phyloP scores from a whole-genome alignment of 139 green algal genomes.

The Micromonas pusilla region DNA sequence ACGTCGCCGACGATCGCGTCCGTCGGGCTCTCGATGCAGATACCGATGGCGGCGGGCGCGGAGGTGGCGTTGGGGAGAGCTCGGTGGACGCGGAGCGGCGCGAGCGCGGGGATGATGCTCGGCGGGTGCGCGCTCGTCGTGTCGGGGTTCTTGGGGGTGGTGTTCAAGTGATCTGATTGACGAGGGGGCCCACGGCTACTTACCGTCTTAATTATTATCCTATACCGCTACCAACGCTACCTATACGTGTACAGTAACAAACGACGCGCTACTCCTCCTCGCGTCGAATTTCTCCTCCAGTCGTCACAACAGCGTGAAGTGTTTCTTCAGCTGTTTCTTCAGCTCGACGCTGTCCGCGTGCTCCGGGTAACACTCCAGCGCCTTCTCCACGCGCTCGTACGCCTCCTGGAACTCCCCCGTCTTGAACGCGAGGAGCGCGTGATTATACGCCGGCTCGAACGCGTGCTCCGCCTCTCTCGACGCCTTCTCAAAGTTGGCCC shows the following conservation, averaged over 20 bases:
- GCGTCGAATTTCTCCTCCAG: too few species aligned
- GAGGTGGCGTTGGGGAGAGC: constrained; percentile 34
- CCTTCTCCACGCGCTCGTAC: constrained; percentile 42
- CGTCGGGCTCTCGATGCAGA: constrained; percentile 74
- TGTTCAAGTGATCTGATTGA: background rate
- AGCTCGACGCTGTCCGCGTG: constrained; percentile 65
- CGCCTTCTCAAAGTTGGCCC: constrained; percentile 36
- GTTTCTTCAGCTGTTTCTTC: background rate
- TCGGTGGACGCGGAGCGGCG: background rate
- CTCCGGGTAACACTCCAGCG: constrained; percentile 51
- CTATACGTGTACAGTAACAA: too few species aligned
- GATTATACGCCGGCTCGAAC: constrained; percentile 70
- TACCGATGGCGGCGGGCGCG: constrained; percentile 55
- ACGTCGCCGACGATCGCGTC: constrained; percentile 78
- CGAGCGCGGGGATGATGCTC: background rate
- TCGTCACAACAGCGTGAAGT: background rate
- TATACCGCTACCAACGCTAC: too few species aligned
- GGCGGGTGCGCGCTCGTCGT: background rate
- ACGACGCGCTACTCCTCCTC: too few species aligned
- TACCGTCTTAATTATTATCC: too few species aligned
- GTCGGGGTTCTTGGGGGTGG: background rate
- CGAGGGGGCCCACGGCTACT: too few species aligned
- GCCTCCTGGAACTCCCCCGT: constrained; percentile 55
- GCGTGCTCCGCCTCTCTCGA: constrained; percentile 37
- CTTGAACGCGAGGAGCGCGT: constrained; percentile 55